These are phyloP conservation scores for Lyophyllum shimeji DNA, from an alignment of 768 basidiomycete genomes.

Conservation along the genomic window DNA sequence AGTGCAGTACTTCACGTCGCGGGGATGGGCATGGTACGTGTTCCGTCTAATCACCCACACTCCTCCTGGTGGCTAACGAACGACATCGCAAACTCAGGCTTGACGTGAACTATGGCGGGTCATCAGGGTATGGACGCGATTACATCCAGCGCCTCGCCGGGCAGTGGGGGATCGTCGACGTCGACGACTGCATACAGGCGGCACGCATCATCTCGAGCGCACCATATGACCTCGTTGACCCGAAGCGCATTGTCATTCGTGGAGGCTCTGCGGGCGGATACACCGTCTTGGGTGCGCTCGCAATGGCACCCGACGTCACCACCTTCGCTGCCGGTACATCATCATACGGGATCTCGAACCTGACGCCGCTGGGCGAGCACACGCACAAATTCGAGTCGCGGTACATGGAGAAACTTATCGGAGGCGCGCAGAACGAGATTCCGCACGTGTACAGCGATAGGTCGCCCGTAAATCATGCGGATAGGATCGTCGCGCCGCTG, in stretches of 20 bases:
- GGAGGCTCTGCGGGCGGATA: constrained; percentile 77
- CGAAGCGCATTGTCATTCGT: constrained; percentile 62
- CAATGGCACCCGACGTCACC: constrained; percentile 36
- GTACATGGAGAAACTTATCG: constrained; percentile 63
- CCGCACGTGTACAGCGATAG: constrained; percentile 58
- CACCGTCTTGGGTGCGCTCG: constrained; percentile 54
- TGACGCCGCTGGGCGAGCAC: constrained; percentile 51
- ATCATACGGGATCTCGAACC: constrained; percentile 68
- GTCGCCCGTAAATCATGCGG: constrained; percentile 62
- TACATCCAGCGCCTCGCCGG: constrained; percentile 63
- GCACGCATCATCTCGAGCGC: constrained; percentile 44
- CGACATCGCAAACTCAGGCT: no score
- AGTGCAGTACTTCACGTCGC: constrained; percentile 66
- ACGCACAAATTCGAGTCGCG: constrained; percentile 74
- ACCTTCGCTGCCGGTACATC: constrained; percentile 66
- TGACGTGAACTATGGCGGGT: constrained; percentile 79
- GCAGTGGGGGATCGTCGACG: constrained; percentile 76
- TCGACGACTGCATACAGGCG: constrained; percentile 63
- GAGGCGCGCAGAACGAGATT: constrained; percentile 52
- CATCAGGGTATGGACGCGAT: constrained; percentile 67
- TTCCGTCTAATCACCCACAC: no score
- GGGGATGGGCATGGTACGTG: constrained; percentile 70
- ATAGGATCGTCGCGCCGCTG: constrained; percentile 60
- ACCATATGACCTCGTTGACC: constrained; percentile 58
- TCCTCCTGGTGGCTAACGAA: no score